Evolutionary conservation across 2,329 filamentous ascomycete species (phyloP).

Genomic region (Cladobotryum mycophilum): DNA sequence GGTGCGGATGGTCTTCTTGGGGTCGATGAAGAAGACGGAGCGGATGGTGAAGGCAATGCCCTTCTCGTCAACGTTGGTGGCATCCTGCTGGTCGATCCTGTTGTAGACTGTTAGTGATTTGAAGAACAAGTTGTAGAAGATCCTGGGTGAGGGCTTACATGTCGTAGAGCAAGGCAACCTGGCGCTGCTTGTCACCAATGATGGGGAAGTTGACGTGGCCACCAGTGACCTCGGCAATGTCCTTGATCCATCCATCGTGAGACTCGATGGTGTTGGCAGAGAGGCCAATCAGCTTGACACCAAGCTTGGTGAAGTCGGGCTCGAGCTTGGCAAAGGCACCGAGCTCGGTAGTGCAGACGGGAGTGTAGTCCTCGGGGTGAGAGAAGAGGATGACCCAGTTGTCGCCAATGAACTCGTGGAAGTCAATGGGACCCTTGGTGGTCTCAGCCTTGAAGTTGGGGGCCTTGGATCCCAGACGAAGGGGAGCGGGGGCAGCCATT

Average conservation of each 20-base stretch:
- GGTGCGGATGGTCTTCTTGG: slow-evolving; percentile 85
- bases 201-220: slow-evolving; percentile 69
- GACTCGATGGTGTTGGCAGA: slow-evolving; percentile 79
- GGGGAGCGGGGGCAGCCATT: slow-evolving; percentile 31
- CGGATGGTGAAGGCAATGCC: slow-evolving; percentile 90
- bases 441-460: slow-evolving; percentile 82
- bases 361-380: slow-evolving; percentile 86
- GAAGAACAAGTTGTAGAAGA: neutral
- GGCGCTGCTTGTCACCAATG: slow-evolving; percentile 71
- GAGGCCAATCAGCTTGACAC: slow-evolving; percentile 86
- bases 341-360: slow-evolving; percentile 92
- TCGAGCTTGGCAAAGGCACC: slow-evolving; percentile 87
- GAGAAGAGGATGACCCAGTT: slow-evolving; percentile 80
- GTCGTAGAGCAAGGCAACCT: slow-evolving; percentile 71
- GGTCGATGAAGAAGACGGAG: slow-evolving; percentile 91
- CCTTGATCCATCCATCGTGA: slow-evolving; percentile 85
- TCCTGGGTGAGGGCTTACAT: slow-evolving; percentile 51
- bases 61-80: slow-evolving; percentile 74
- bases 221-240: slow-evolving; percentile 74
- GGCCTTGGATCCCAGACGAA: slow-evolving; percentile 60
- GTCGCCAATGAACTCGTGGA: slow-evolving; percentile 74
- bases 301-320: slow-evolving; percentile 79
- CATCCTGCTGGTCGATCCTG: slow-evolving; percentile 72
- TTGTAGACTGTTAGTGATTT: slow-evolving; percentile 8
- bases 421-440: slow-evolving; percentile 70